Evolutionary conservation across 2,329 filamentous ascomycete genomes (phyloP).

Genomic region (Neospermospora avenae): DNA sequence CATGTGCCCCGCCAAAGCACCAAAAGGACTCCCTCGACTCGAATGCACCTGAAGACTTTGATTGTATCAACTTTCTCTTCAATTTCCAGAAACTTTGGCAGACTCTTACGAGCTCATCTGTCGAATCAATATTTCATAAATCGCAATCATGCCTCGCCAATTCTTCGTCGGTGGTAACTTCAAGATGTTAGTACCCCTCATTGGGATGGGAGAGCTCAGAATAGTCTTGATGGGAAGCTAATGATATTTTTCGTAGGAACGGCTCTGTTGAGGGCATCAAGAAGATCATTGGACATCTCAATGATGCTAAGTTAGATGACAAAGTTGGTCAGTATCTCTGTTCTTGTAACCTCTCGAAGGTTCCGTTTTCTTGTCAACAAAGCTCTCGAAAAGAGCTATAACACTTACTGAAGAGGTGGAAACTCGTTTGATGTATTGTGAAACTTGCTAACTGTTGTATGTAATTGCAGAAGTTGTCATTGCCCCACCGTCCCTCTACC

Average conservation of each 20-base stretch:
- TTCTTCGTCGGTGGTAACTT: constrained; percentile 99
- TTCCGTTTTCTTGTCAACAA: constrained; percentile 6
- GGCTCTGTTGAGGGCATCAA: constrained; percentile 86
- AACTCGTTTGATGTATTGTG: not conserved
- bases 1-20: not conserved
- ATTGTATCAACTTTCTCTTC: not conserved
- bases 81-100: not conserved
- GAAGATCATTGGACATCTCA: constrained; percentile 85
- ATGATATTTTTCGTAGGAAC: constrained; percentile 62
- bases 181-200: constrained; percentile 73
- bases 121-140: constrained; percentile 2
- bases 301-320: constrained; percentile 75
- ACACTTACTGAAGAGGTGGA: not conserved
- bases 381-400: not conserved
- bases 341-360: constrained; percentile 1
- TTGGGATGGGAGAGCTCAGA: constrained; percentile 9
- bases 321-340: constrained; percentile 59
- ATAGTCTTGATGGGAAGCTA: constrained; percentile 14
- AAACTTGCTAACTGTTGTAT: constrained; percentile 3
- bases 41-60: not conserved
- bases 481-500: constrained; percentile 86
- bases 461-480: constrained; percentile 79
- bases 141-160: constrained; percentile 73
- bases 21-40: not conserved
- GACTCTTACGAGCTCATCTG: constrained; percentile 2